Evolutionary conservation across 2,329 filamentous ascomycete species (phyloP), one percentile per base, ranked within the genome.

Genomic region (Aspergillaceae sp.): DNA sequence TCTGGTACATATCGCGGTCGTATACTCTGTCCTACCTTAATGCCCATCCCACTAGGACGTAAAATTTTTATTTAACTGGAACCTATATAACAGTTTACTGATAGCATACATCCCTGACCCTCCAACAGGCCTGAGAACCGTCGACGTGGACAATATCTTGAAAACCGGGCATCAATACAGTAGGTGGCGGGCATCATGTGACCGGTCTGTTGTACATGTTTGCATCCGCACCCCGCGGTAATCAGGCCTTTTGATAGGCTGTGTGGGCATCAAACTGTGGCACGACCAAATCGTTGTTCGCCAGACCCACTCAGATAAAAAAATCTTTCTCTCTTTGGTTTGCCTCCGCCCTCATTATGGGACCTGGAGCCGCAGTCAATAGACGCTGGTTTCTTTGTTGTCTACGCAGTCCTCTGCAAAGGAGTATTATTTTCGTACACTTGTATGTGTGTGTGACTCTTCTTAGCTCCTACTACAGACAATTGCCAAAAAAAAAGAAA

Each of bases 81-180:
- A 9, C 4, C 19, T 19, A 19, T 19, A 19, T 19, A 19, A 19
- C 1, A 19, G 19, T 19, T 19, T 19, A 19, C 2, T 19, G 19
- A 19, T 2, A 19, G 2, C 19, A 19, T 19, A 19, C 19, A 19
- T 19, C 19, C 19, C 19, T 36, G 7, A 36, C n/a, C 9, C 34
- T 19, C 34, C 36, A 38, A 19, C 19, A 2, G 19, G 19, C 19
- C 19, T 19, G 19, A 19, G 19, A 19, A 19, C 19, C 19, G 26
- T 19, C 35, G 35, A 26, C 11, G 3, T 9, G 8, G 36, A 38
- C 6, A 28, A 27, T 9, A 19, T 19, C 19, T 19, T 19, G 38
- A 46, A 53, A 49, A 56, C 64, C 66, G 64, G 64, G 64, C 64
- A 67, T 63, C 64, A 65, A 67, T 60, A 59, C 62, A 64, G 56